These are phyloP conservation scores for Kazachstania sp. DNA, from an alignment of 1,139 yeast species.

Conservation along the genomic window DNA sequence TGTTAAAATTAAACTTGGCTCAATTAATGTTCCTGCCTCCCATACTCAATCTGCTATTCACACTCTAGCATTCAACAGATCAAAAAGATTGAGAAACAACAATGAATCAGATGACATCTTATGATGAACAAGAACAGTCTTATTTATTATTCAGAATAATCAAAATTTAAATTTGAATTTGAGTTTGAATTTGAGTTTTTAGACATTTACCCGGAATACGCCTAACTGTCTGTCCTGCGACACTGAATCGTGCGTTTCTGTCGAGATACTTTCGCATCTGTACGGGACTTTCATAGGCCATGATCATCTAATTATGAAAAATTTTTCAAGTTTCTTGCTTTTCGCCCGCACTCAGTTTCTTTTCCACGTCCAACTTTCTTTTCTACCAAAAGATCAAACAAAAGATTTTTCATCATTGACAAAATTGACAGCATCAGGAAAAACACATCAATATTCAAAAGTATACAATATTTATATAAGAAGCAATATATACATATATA, in stretches of 20 bases:
- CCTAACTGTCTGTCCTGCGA: neutral
- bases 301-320: neutral
- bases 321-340: neutral
- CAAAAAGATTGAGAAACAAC: slow-evolving; percentile 8
- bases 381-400: neutral
- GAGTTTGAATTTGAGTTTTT: too few relatives aligned
- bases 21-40: slow-evolving; percentile 1
- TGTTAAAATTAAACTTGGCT: slow-evolving; percentile 4
- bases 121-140: neutral
- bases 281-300: neutral
- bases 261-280: too few relatives aligned
- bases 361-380: neutral
- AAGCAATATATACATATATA: too few relatives aligned
- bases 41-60: slow-evolving; percentile 5
- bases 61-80: slow-evolving; percentile 7
- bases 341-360: neutral
- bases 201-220: neutral
- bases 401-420: too few relatives aligned
- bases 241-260: neutral
- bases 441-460: too few relatives aligned
- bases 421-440: too few relatives aligned
- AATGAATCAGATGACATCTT: neutral
- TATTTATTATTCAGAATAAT: too few relatives aligned
- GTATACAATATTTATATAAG: too few relatives aligned
- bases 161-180: too few relatives aligned